Base-by-base conservation (phyloP, 2,329 filamentous ascomycete genomes). In the Penicillium sumatraense region DNA sequence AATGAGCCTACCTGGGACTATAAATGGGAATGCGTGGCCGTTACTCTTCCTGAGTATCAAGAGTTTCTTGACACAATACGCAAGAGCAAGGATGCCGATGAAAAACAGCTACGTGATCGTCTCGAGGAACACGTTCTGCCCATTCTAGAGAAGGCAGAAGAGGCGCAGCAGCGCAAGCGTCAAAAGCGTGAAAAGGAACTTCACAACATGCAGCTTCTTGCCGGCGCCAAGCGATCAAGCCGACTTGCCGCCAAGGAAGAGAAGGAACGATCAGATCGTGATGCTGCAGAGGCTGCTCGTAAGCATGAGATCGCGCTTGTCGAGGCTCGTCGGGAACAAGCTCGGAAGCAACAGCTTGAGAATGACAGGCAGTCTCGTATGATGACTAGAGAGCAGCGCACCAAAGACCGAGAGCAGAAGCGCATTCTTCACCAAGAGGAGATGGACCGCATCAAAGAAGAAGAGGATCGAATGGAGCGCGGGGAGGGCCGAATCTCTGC, bases 211-310 rank as follows among this genome's bases (percentile, higher is more conserved):
- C 88, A 93, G 64, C 93, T 95, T 71, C 83, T 98, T 76, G 91
- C 91, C n/a, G 90, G 89, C 53, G 93, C 95, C 3, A 99, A 99
- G 77, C 83, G 95, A 59, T 99, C 95, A 1, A 96, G 91, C 67
- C 86, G 95, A 59, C 86, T 99, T 62, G 93, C 93, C 16, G 84
- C 84, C 61, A 96, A 91, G 69, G 79, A 86, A 29, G 92, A 97
- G 69, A 88, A 86, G 60, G 89, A 92, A 67, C 88, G 86, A 63
- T 81, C 89, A 57, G 87, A 93, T 44, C 87, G 91, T 56, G 84
- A 89, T 63, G 82, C 81, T 16, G 85, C 82, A 9, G 89, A 93
- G 68, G 89, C 88, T 42, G 86, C 90, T 63, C 84, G 83, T 51
- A 89, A 84, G 75, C 82, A 81, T 57, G 81, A 82, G 48, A 78